Evolutionary conservation across 257 asterid species (phyloP), one percentile per base, ranked within the genome.

Genomic region (Solanum rostratum): DNA sequence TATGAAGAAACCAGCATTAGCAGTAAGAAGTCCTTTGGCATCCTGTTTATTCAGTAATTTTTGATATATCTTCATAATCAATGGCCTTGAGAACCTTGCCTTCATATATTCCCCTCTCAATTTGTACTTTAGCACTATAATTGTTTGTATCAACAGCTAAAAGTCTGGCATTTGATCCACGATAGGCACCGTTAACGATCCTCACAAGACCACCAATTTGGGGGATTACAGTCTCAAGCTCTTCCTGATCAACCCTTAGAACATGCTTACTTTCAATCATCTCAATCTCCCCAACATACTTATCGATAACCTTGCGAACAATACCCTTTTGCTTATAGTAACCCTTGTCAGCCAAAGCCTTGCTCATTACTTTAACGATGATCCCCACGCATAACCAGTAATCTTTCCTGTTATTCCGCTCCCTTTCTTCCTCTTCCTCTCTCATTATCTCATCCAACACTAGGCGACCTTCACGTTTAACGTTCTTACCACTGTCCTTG

Each of bases 161-260:
- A 89, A 95, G 84, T 90, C 90, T 93, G 0, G 97, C 98, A 83
- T 87, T 88, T 85, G 93, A 92, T 65, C 96, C 98, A 10, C 98
- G 95, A 85, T 94, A 96, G 0, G 97, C 98, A 88, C 99, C 99
- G 55, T 96, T 96, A 62, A 94, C 97, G 53, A 96, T 92, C 91
- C 85, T 93, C 79, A 96, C 97, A 85, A 91, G 94, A 19, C 97
- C 98, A 4, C 99, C 99, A 52, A 93, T 93, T 90, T 96, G 99
- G 8, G 99, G 98, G 83, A 93, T 90, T 87, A 96, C 99, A 0
- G 98, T 96, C 92, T 96, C 98, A 54, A 96, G 94, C 91, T 96
- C 99, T 86, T 86, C 96, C 85, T 96, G 98, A 91, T 96, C 99
- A 85, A 96, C 91, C 84, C 98, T 91, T 90, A 93, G 63, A 2